These are phyloP conservation scores for Sphagnurus paluster DNA, from an alignment of 1,284 basidiomycete species.

Conservation along the genomic window DNA sequence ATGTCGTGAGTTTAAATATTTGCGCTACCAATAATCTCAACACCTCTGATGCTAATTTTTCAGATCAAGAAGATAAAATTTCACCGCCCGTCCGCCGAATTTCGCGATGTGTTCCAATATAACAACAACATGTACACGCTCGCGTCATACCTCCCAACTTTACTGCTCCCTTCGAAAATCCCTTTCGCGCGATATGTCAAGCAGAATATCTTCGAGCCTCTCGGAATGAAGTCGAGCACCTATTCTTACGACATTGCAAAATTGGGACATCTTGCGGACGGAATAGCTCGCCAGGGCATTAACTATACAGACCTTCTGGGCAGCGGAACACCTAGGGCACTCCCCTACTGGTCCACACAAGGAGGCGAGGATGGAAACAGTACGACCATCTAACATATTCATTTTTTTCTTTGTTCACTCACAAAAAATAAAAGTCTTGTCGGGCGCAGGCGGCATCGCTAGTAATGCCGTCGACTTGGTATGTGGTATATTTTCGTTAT, in stretches of 20 bases:
- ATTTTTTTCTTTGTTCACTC: background rate
- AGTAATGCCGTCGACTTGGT: slow-evolving; percentile 22
- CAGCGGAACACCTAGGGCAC: slow-evolving; percentile 7
- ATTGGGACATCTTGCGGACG: slow-evolving; percentile 26
- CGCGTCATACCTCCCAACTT: slow-evolving; percentile 22
- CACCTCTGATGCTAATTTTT: background rate
- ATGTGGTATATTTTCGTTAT: too few relatives aligned
- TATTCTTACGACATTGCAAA: slow-evolving; percentile 29
- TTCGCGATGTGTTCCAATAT: slow-evolving; percentile 28
- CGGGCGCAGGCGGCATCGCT: slow-evolving; percentile 35
- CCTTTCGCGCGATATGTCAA: slow-evolving; percentile 29
- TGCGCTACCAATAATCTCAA: background rate
- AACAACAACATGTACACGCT: slow-evolving; percentile 29
- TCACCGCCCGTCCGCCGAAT: slow-evolving; percentile 27
- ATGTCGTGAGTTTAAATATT: slow-evolving; percentile 14
- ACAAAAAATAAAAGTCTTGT: slow-evolving; percentile 7
- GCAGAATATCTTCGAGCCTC: slow-evolving; percentile 30
- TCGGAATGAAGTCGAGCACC: slow-evolving; percentile 36
- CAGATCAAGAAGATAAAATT: slow-evolving; percentile 7
- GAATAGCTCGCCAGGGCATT: slow-evolving; percentile 13
- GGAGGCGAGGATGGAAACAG: slow-evolving; percentile 14
- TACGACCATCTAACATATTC: slow-evolving; percentile 2
- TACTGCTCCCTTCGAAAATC: slow-evolving; percentile 16
- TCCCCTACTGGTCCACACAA: slow-evolving; percentile 8
- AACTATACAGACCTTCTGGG: slow-evolving; percentile 5